Evolutionary conservation across 495 filamentous ascomycete genomes (phyloP).

Genomic region (Haplographium delicatum): DNA sequence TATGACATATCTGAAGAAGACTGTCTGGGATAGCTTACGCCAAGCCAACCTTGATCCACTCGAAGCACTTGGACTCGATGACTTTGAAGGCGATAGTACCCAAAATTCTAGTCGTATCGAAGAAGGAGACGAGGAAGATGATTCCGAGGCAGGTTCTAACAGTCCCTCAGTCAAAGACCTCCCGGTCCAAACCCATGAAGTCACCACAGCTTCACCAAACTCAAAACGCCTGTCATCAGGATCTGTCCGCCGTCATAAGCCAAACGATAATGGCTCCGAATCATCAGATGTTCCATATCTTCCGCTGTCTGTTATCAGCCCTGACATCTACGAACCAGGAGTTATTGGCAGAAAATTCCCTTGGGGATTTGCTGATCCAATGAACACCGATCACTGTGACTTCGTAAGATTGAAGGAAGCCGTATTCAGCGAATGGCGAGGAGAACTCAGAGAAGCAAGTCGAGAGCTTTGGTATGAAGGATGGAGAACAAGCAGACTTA

Average conservation of each 20-base stretch:
- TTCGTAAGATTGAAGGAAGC: constrained; percentile 86
- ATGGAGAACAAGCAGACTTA: constrained; percentile 72
- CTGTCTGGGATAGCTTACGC: constrained; percentile 84
- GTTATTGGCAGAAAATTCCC: constrained; percentile 81
- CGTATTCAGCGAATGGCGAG: constrained; percentile 90
- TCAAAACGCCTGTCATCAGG: constrained; percentile 41
- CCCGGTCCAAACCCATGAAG: constrained; percentile 27
- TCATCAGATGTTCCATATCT: constrained; percentile 50
- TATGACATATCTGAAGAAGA: constrained; percentile 87
- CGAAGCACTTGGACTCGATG: constrained; percentile 77
- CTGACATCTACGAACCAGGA: constrained; percentile 79
- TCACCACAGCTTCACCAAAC: constrained; percentile 18
- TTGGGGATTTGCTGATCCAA: constrained; percentile 94
- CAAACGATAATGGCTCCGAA: constrained; percentile 20
- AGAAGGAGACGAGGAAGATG: constrained; percentile 53
- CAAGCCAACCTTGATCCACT: constrained; percentile 82
- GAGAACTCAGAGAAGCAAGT: constrained; percentile 85
- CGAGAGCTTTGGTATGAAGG: constrained; percentile 93
- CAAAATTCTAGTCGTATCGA: constrained; percentile 51
- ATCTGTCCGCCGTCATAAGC: constrained; percentile 41
- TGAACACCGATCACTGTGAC: constrained; percentile 87
- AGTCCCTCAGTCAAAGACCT: constrained; percentile 32
- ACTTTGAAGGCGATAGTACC: constrained; percentile 55
- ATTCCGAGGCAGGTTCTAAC: constrained; percentile 19
- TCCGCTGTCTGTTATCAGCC: constrained; percentile 89